These are phyloP conservation scores for Aspergillus luchuensis DNA, from an alignment of 2,329 filamentous ascomycete species.

Conservation along the genomic window DNA sequence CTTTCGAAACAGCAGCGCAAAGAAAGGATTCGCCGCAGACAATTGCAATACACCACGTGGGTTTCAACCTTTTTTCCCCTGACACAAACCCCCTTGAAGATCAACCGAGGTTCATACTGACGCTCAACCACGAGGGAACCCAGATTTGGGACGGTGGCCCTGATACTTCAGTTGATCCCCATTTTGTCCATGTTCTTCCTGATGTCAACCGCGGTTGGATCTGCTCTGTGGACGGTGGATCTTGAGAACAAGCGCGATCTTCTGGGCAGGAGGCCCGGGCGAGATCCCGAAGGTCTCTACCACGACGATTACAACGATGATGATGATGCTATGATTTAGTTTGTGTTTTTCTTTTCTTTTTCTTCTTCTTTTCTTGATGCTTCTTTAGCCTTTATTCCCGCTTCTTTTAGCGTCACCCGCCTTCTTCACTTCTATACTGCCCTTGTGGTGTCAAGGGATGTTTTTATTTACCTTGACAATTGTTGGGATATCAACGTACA, in stretches of 20 bases:
- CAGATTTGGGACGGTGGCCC: constrained; percentile 79
- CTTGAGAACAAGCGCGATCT: constrained; percentile 63
- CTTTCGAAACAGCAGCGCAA: constrained; percentile 74
- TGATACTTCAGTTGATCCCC: constrained; percentile 84
- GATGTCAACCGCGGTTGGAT: constrained; percentile 80
- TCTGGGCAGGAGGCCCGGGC: constrained; percentile 26
- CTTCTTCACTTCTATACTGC: not conserved
- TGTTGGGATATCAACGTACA: not conserved
- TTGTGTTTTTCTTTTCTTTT: constrained; percentile 5
- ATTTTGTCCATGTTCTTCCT: constrained; percentile 93
- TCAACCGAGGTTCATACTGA: constrained; percentile 6
- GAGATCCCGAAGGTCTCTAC: constrained; percentile 23
- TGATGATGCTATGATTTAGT: constrained; percentile 33
- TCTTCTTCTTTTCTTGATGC: not conserved
- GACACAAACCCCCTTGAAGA: not conserved
- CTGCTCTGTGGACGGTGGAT: constrained; percentile 81
- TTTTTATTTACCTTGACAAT: not conserved
- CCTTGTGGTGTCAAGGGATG: not conserved
- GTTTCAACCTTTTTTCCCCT: constrained; percentile 17
- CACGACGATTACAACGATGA: constrained; percentile 43
- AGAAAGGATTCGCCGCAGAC: constrained; percentile 64
- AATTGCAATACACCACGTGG: constrained; percentile 84
- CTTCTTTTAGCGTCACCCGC: not conserved
- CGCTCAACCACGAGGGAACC: constrained; percentile 6
- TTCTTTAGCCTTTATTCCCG: not conserved